These are phyloP conservation scores for Nigrospora osmanthi DNA, from an alignment of 2,329 filamentous ascomycete species.

Conservation along the genomic window DNA sequence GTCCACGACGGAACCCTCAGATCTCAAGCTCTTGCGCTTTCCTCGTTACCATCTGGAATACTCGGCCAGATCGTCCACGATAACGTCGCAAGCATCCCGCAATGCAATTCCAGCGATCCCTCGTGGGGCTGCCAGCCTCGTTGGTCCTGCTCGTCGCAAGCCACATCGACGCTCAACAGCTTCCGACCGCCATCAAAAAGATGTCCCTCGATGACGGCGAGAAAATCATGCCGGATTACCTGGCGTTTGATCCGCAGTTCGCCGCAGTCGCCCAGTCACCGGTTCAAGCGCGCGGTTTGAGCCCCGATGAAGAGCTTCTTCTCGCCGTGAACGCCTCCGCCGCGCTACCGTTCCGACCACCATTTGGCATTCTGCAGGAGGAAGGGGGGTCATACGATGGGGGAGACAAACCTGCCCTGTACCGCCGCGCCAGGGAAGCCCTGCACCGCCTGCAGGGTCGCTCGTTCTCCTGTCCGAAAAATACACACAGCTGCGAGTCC, in stretches of 20 bases:
- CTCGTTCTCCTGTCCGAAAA: slow-evolving; percentile 57
- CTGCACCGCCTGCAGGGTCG: slow-evolving; percentile 45
- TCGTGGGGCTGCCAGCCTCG: slow-evolving; percentile 33
- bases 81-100: too few relatives aligned
- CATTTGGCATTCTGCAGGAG: slow-evolving; percentile 30
- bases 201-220: slow-evolving; percentile 63
- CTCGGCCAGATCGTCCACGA: too few relatives aligned
- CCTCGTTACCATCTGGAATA: too few relatives aligned
- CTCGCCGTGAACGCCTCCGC: slow-evolving; percentile 23
- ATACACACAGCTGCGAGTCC: slow-evolving; percentile 54
- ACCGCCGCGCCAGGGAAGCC: slow-evolving; percentile 36
- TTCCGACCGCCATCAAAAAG: slow-evolving; percentile 60
- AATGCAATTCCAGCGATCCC: neutral
- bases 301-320: slow-evolving; percentile 17
- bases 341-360: slow-evolving; percentile 33
- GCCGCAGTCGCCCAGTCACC: slow-evolving; percentile 17
- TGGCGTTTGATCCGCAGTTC: slow-evolving; percentile 31
- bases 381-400: slow-evolving; percentile 5
- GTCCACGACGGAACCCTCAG: too few relatives aligned
- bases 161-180: slow-evolving; percentile 24
- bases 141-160: slow-evolving; percentile 36
- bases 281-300: slow-evolving; percentile 17
- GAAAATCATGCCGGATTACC: slow-evolving; percentile 67
- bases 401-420: slow-evolving; percentile 17
- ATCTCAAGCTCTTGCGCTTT: too few relatives aligned